Conservation (phyloP, 257 asterid species). For the Cinchona pubescens region DNA sequence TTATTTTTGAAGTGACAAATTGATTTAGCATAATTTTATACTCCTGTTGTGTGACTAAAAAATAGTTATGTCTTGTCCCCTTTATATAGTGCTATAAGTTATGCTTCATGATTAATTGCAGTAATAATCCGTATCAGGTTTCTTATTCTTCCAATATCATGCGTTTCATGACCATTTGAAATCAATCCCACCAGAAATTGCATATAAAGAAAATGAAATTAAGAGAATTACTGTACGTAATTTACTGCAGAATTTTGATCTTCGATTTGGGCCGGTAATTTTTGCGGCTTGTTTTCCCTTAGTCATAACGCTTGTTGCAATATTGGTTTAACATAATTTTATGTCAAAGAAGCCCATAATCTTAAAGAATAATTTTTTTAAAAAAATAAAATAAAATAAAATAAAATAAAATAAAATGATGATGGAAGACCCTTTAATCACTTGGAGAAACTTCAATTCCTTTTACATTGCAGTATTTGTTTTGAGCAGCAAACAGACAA, state of each 20-base stretch:
- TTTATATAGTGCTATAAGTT: slow-evolving; percentile 19
- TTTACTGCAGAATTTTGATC: not conserved
- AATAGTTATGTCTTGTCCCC: slow-evolving; percentile 46
- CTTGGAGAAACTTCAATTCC: too few relatives aligned
- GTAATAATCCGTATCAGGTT: not conserved
- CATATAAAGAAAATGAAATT: not conserved
- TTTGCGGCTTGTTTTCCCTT: not conserved
- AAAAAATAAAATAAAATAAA: too few relatives aligned
- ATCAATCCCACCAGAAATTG: not conserved
- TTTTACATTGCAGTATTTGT: too few relatives aligned
- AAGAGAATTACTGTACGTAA: not conserved
- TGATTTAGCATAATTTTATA: not conserved
- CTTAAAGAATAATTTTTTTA: too few relatives aligned
- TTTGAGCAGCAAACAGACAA: too few relatives aligned
- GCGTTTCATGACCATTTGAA: slow-evolving; percentile 8
- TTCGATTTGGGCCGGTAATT: not conserved
- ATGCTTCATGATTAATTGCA: slow-evolving; percentile 31
- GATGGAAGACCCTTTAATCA: too few relatives aligned
- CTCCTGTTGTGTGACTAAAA: slow-evolving; percentile 18
- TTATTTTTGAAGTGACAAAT: not conserved
- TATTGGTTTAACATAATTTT: too few relatives aligned
- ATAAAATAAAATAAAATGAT: too few relatives aligned
- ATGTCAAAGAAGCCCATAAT: too few relatives aligned
- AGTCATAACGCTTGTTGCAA: too few relatives aligned
- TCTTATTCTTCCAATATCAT: not conserved